These are phyloP conservation scores for Moesziomyces antarcticus DNA, from an alignment of 1,284 basidiomycete genomes.

Conservation along the genomic window DNA sequence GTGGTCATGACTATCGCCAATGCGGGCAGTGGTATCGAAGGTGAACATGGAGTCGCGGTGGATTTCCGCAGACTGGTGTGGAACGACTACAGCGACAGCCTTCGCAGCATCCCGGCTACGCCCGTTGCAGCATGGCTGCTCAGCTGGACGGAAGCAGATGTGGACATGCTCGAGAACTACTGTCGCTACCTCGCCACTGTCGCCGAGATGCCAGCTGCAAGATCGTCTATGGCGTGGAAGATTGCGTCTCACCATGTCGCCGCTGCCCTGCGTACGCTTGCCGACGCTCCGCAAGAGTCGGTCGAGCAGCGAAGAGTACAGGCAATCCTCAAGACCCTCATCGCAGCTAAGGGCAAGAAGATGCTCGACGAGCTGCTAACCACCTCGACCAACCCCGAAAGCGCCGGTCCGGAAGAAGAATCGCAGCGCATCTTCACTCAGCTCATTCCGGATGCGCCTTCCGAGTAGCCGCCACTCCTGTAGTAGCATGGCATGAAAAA, in stretches of 20 bases:
- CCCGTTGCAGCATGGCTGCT: conserved; percentile 72
- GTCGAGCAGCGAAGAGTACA: conserved; percentile 6
- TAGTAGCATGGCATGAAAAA: not conserved
- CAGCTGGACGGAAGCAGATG: conserved; percentile 77
- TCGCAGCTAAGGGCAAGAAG: conserved; percentile 13
- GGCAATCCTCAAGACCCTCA: conserved; percentile 16
- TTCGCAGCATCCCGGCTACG: conserved; percentile 52
- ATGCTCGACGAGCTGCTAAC: conserved; percentile 17
- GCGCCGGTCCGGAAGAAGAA: not conserved
- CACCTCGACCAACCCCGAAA: not conserved
- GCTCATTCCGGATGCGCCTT: not conserved
- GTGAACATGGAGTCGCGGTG: conserved; percentile 75
- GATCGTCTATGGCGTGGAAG: conserved; percentile 73
- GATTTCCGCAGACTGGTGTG: conserved; percentile 89
- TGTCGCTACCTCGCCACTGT: conserved; percentile 68
- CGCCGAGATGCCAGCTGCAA: conserved; percentile 65
- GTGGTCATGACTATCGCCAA: conserved; percentile 77
- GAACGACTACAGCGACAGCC: conserved; percentile 77
- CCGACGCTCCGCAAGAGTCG: not conserved
- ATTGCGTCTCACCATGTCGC: conserved; percentile 82
- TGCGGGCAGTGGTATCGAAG: conserved; percentile 30
- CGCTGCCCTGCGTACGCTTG: conserved; percentile 4
- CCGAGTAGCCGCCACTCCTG: not conserved
- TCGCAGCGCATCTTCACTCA: conserved; percentile 10
- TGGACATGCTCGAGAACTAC: conserved; percentile 74